phyloP scores from a whole-genome alignment of 148 eudicot species.

The Cornus suecica region DNA sequence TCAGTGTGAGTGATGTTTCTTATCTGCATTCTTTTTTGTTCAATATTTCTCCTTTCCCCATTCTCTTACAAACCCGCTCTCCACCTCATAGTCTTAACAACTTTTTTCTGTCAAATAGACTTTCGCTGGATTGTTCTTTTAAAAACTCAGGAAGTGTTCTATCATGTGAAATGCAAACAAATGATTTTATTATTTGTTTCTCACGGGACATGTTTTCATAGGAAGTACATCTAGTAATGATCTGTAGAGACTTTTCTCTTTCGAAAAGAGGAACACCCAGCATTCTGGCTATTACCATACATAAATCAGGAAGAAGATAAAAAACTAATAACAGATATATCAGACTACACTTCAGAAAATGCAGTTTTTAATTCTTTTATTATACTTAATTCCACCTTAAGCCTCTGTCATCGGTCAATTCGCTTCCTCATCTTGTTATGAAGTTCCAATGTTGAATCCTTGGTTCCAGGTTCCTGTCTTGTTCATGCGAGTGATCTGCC shows the following conservation, averaged over 20 bases:
- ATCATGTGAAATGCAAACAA: neutral
- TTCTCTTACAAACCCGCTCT: slow-evolving; percentile 7
- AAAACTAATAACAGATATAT: too few species aligned
- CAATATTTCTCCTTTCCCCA: neutral
- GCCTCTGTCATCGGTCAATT: neutral
- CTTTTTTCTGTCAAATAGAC: slow-evolving; percentile 4
- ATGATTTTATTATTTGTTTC: neutral
- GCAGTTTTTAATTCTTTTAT: neutral
- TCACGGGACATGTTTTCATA: neutral
- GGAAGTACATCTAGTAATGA: neutral
- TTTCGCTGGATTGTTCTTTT: slow-evolving; percentile 5
- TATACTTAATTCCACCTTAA: too few species aligned
- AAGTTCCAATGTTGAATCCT: slow-evolving; percentile 14
- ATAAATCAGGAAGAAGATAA: neutral
- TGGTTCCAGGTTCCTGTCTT: slow-evolving; percentile 72
- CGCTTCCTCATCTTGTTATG: neutral
- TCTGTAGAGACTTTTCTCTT: neutral
- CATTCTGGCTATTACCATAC: neutral
- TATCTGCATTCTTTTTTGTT: neutral
- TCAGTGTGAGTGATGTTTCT: slow-evolving; percentile 63
- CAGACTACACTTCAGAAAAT: too few species aligned
- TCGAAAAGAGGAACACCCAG: neutral
- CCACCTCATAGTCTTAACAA: neutral
- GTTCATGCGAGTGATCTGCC: slow-evolving; percentile 76
- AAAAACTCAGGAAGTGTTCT: neutral